Base-by-base conservation (phyloP, 768 basidiomycete species). In the Pleurotus pulmonarius region DNA sequence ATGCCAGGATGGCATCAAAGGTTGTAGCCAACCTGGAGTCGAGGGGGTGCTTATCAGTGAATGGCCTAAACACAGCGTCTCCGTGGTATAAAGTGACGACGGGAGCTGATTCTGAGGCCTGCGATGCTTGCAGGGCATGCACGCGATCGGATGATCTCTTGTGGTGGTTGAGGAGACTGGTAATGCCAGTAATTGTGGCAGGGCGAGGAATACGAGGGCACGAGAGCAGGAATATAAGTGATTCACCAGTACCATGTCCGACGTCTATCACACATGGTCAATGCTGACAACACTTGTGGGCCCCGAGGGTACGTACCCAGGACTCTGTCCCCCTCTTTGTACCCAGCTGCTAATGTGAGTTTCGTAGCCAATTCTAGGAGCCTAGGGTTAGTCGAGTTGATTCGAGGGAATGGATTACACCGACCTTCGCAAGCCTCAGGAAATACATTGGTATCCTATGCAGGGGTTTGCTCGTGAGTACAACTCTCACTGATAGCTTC, bases 181-280 rank as follows among this genome's bases (percentile, higher is more conserved):
- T 88, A 44, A 89, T 81, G 13, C 86, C 87, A 2, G 74, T 75
- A 6, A 87, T 59, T 43, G 67, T 62, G 4, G 75, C 68, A 25
- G 82, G 83, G 8, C 73, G 75, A 2, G 80, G 77, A 20, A 82
- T 67, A 0, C 68, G 62, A 12, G 74, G 71, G 56, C 80, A 71
- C 4, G 73, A 71, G 24, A 85, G 71, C 15, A 85, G 76, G 37
- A 86, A 63, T 18, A 86, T 64, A 18, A 87, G 69, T 1, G 86
- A 88, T 68, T 87, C 86, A 43, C 87, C 87, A 22, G 79, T 83
- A 41, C 85, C 87, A 62, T 85, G 79, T 12, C 86, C 87, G 16
- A 87, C 83, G 64, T 89, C 86, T 87, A 57, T 18, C 46, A 8
- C 37, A 48, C 29, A 26, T 25, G 8, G 8, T 34, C 29, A 34